Evolutionary conservation across 2,329 filamentous ascomycete genomes (phyloP).

Genomic region (Alternaria hordeiaustralica): DNA sequence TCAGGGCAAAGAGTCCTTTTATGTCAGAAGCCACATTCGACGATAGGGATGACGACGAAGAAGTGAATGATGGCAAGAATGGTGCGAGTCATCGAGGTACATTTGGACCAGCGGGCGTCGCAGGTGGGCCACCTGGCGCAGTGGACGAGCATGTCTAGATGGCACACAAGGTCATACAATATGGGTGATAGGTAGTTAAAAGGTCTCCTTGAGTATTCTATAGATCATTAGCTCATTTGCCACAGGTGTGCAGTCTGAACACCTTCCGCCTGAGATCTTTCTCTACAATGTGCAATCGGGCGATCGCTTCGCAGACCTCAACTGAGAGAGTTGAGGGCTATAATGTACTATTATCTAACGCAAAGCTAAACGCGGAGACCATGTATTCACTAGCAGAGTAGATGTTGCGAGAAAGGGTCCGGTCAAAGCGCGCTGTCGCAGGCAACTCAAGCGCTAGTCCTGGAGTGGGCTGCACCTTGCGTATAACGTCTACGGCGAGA

Average conservation of each 20-base stretch:
- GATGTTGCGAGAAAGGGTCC: neutral
- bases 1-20: constrained; percentile 46
- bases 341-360: neutral
- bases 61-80: neutral
- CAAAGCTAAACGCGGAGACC: neutral
- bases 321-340: neutral
- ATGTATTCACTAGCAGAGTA: neutral
- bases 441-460: neutral
- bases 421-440: neutral
- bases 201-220: no score
- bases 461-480: neutral
- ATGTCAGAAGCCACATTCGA: constrained; percentile 41
- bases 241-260: no score
- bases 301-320: neutral
- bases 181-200: no score
- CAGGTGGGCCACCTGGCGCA: constrained; percentile 13
- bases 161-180: neutral
- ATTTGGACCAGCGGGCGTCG: constrained; percentile 15
- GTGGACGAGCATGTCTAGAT: neutral
- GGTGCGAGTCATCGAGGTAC: neutral
- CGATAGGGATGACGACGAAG: constrained; percentile 17
- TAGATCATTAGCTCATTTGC: no score
- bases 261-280: neutral
- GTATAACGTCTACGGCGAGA: neutral
- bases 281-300: neutral